These are phyloP conservation scores for carrot (Daucus carota) DNA, from an alignment of 129 eudicot genomes.

Conservation along the genomic window DH1_v3.0 NC_030389.2:11528501-11529000, in stretches of 20 bases:
- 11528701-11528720: neutral
- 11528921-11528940: neutral
- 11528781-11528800: neutral
- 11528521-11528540: neutral
- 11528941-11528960: constrained; percentile 76
- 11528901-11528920: neutral
- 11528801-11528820: neutral
- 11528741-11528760: neutral
- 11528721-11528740: neutral
- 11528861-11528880: neutral
- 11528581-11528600: neutral
- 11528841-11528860: neutral
- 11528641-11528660: no score
- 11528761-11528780: neutral
- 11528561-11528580: neutral
- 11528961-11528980: constrained; percentile 75
- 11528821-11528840: neutral
- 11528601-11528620: no score
- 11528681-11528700: neutral
- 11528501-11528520: neutral
- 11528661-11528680: neutral
- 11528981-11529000: constrained; percentile 45
- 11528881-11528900: neutral
- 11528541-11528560: neutral
- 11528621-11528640: no score